phyloP scores from a whole-genome alignment of 225 moss, liverwort and hornwort species.

The Pleurozium schreberi region DNA sequence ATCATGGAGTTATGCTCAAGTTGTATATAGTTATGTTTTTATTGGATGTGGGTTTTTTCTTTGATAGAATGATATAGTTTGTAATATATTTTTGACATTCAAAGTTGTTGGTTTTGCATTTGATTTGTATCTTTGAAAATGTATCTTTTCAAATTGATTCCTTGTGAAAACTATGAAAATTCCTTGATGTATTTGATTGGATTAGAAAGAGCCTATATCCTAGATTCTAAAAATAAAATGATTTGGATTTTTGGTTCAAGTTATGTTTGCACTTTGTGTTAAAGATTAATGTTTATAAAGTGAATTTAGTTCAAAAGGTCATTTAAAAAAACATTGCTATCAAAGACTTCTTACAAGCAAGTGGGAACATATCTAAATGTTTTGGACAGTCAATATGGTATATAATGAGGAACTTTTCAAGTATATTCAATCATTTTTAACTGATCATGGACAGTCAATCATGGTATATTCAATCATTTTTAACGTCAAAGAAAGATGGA shows the following conservation, averaged over 20 bases:
- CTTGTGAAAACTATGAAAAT: too few relatives aligned
- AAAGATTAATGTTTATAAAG: not conserved
- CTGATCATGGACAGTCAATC: too few relatives aligned
- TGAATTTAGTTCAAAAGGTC: not conserved
- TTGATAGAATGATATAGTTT: not conserved
- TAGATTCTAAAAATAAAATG: too few relatives aligned
- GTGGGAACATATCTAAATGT: not conserved
- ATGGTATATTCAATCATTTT: not conserved
- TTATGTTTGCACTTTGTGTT: not conserved
- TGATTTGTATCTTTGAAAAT: not conserved
- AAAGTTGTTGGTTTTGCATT: too few relatives aligned
- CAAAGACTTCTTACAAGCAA: rapidly evolving
- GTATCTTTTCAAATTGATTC: not conserved
- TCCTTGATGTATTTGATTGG: not conserved
- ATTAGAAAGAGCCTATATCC: not conserved
- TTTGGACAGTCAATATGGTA: not conserved
- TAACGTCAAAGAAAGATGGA: rapidly evolving
- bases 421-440: not conserved
- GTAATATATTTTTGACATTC: not conserved
- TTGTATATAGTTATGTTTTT: too few relatives aligned
- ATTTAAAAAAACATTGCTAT: not conserved
- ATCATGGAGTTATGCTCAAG: not conserved
- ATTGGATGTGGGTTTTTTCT: not conserved
- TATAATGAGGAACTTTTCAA: too few relatives aligned
- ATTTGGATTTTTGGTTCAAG: too few relatives aligned